Percentiles rank a stretch among this genome's conserved stretches.
Conservation (phyloP, 768 basidiomycete species). For the Pisolithus marmoratus region DNA sequence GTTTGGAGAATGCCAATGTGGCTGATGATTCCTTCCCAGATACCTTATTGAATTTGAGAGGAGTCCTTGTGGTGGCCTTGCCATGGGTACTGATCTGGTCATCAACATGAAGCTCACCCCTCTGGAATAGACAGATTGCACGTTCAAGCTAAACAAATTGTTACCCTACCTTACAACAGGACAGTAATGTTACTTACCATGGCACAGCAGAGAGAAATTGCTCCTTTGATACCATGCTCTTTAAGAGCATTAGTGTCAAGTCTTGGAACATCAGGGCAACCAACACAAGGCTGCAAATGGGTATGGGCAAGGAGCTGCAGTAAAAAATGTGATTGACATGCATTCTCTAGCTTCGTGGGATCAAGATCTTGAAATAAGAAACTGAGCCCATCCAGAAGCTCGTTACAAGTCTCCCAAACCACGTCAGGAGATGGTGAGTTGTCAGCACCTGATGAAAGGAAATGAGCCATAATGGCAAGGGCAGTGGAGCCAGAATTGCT, state of each 20-base stretch:
- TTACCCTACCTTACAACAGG: background rate
- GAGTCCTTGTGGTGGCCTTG: background rate
- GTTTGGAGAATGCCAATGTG: background rate
- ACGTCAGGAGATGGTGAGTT: background rate
- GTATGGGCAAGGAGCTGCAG: background rate
- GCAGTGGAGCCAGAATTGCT: slow-evolving; percentile 1
- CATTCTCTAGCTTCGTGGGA: background rate
- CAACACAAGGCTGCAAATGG: background rate
- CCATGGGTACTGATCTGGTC: background rate
- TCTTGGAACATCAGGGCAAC: background rate
- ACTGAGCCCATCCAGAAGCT: background rate
- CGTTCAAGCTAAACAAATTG: background rate
- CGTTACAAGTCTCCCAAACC: background rate
- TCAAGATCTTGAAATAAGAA: slow-evolving; percentile 3
- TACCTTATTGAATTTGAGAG: background rate
- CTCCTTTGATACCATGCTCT: background rate
- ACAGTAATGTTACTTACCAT: background rate
- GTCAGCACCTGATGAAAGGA: background rate
- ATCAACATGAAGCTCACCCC: background rate
- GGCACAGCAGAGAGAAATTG: background rate
- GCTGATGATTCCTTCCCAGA: background rate
- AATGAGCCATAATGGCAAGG: slow-evolving; percentile 1
- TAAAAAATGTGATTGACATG: background rate
- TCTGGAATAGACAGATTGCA: background rate
- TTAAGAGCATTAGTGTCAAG: background rate